Conservation (phyloP, 768 basidiomycete species). For the Coprinellus micaceus region DNA sequence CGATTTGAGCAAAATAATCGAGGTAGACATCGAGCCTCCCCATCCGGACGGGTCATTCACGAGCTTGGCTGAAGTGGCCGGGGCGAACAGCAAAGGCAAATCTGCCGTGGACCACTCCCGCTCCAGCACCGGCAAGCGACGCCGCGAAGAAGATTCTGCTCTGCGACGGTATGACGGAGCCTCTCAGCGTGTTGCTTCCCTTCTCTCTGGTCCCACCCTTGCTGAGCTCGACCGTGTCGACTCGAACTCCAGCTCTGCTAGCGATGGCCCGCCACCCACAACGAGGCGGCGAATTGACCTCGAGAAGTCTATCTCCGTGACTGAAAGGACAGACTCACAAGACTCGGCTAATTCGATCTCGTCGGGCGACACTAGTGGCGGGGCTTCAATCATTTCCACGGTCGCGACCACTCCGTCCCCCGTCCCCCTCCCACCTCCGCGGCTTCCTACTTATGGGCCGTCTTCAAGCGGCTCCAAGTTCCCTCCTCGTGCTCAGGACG, state of each 20-base stretch:
- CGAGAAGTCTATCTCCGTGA: neutral
- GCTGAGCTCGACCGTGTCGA: neutral
- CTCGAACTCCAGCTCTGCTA: slow-evolving; percentile 14
- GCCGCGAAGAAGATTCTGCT: slow-evolving; percentile 51
- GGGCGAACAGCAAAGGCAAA: slow-evolving; percentile 56
- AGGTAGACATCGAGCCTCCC: slow-evolving; percentile 66
- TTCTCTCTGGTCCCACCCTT: slow-evolving; percentile 39
- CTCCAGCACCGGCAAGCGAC: slow-evolving; percentile 43
- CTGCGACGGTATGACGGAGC: slow-evolving; percentile 54
- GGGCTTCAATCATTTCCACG: slow-evolving; percentile 7
- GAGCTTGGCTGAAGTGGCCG: slow-evolving; percentile 54
- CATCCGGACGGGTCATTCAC: slow-evolving; percentile 51
- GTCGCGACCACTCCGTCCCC: slow-evolving; percentile 11
- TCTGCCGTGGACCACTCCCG: slow-evolving; percentile 18
- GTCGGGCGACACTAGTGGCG: neutral
- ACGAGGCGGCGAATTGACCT: slow-evolving; percentile 33
- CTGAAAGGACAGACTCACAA: neutral
- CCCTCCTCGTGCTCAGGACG: slow-evolving; percentile 21
- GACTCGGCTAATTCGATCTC: neutral
- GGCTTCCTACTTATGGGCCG: neutral
- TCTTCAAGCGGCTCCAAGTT: neutral
- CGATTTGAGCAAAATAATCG: slow-evolving; percentile 68
- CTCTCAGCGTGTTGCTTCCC: slow-evolving; percentile 50
- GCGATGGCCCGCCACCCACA: slow-evolving; percentile 31
- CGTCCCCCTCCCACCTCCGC: neutral